These are phyloP conservation scores for Citrus hindsii DNA, from an alignment of 345 rosid genomes.

Conservation along the genomic window DNA sequence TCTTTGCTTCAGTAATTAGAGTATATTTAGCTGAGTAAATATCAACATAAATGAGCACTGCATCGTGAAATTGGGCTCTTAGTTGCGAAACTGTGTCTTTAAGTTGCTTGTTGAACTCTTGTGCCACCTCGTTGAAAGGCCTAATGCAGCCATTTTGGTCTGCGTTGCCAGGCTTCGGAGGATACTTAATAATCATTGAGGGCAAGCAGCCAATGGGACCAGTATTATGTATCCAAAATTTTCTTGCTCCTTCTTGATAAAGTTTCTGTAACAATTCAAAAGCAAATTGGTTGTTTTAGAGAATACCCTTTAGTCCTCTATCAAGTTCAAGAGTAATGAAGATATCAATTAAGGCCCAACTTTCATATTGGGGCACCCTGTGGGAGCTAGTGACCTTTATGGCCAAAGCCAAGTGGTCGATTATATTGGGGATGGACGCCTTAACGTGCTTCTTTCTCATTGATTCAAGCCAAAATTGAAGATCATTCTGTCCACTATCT, in stretches of 20 bases:
- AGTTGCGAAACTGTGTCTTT: slow-evolving; percentile 23
- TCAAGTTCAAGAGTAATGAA: too few species aligned
- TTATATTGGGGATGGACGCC: slow-evolving; percentile 19
- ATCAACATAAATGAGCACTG: slow-evolving; percentile 32
- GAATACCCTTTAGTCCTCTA: too few species aligned
- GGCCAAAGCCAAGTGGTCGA: slow-evolving; percentile 11
- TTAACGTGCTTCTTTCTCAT: slow-evolving; percentile 2
- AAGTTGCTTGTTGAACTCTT: slow-evolving; percentile 29
- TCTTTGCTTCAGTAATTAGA: slow-evolving; percentile 20
- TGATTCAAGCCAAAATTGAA: slow-evolving; percentile 13
- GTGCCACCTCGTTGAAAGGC: slow-evolving; percentile 32
- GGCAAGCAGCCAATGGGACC: slow-evolving; percentile 48
- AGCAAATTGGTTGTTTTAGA: neutral
- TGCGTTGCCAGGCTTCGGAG: slow-evolving; percentile 5
- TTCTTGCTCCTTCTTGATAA: slow-evolving; percentile 28
- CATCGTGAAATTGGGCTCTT: slow-evolving; percentile 22
- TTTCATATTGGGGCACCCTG: neutral
- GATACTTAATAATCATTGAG: slow-evolving; percentile 18
- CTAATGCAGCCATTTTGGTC: slow-evolving; percentile 33
- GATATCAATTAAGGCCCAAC: neutral
- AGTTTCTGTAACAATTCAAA: slow-evolving; percentile 16
- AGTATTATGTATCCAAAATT: slow-evolving; percentile 45
- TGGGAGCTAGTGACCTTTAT: slow-evolving; percentile 5
- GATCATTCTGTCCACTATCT: slow-evolving; percentile 32
- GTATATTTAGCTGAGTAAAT: slow-evolving; percentile 36